Conservation (phyloP, 169 alveolate species). For the Plasmodium vinckei region DNA sequence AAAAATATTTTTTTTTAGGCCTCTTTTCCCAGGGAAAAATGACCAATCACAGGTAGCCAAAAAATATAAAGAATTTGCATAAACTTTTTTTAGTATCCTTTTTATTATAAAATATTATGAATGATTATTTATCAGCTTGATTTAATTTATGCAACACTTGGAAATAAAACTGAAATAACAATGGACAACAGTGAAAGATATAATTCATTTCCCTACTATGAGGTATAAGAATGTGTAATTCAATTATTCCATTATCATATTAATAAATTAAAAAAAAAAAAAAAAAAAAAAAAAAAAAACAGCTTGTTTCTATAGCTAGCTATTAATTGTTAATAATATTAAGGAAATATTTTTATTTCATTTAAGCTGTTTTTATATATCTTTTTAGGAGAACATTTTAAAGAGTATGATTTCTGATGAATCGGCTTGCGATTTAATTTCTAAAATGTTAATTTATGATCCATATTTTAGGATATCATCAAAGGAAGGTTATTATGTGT, state of each 20-base stretch:
- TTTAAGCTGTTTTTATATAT: neutral
- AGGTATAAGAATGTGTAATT: constrained; percentile 10
- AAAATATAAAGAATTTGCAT: neutral
- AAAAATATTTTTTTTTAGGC: constrained; percentile 5
- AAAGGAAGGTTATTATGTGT: constrained; percentile 50
- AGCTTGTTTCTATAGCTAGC: neutral
- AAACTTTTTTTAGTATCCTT: neutral
- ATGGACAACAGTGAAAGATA: constrained; percentile 27
- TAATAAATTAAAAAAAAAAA: neutral
- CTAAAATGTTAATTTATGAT: constrained; percentile 71
- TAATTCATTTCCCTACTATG: constrained; percentile 71
- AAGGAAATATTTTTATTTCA: no score
- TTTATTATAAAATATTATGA: constrained; percentile 4
- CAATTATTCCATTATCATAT: neutral
- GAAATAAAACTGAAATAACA: constrained; percentile 30
- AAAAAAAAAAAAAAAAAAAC: constrained; percentile 3
- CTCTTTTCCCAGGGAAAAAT: constrained; percentile 72
- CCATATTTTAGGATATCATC: constrained; percentile 66
- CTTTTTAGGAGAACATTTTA: constrained; percentile 40
- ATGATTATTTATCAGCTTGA: constrained; percentile 34
- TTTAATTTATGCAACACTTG: constrained; percentile 50
- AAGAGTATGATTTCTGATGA: constrained; percentile 33
- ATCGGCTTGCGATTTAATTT: constrained; percentile 35
- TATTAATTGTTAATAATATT: no score
- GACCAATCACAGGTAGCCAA: constrained; percentile 55